Percentiles rank a stretch among this genome's conserved stretches.
Evolutionary conservation across 2,329 filamentous ascomycete species (phyloP).

Genomic region (Ophiostoma ulmi): DNA sequence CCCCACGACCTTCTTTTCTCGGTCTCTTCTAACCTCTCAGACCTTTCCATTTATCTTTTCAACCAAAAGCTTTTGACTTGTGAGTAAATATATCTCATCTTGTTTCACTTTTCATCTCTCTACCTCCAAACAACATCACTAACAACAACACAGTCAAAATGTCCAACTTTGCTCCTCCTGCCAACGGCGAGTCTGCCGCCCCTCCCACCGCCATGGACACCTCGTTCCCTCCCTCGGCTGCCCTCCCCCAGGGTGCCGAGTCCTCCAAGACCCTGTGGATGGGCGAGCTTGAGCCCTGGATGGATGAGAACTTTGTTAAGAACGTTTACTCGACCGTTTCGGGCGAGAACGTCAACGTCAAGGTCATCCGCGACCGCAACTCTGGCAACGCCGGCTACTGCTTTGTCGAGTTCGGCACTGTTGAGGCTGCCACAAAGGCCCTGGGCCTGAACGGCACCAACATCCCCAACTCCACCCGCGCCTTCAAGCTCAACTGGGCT

Average conservation of each 20-base stretch:
- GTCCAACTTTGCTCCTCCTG: slow-evolving; percentile 27
- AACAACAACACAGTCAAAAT: slow-evolving; percentile 21
- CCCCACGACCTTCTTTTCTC: neutral
- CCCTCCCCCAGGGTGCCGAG: slow-evolving; percentile 36
- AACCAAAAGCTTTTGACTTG: slow-evolving; percentile 19
- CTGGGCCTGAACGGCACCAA: slow-evolving; percentile 80
- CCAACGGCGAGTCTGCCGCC: slow-evolving; percentile 28
- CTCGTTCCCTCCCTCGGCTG: slow-evolving; percentile 27
- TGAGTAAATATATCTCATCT: neutral
- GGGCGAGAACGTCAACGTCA: slow-evolving; percentile 93
- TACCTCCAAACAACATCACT: neutral
- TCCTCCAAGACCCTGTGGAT: slow-evolving; percentile 66
- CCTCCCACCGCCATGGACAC: slow-evolving; percentile 30
- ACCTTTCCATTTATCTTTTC: slow-evolving; percentile 1
- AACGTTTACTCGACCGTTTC: slow-evolving; percentile 84
- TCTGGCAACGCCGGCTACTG: slow-evolving; percentile 98
- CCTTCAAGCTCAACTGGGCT: slow-evolving; percentile 99
- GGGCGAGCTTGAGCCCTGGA: slow-evolving; percentile 98
- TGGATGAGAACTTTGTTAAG: slow-evolving; percentile 98
- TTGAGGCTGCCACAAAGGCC: slow-evolving; percentile 85
- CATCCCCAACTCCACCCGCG: slow-evolving; percentile 88
- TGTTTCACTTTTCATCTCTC: neutral
- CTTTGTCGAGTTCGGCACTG: slow-evolving; percentile 85
- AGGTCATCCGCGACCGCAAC: slow-evolving; percentile 99
- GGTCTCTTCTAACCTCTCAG: slow-evolving; percentile 2